Evolutionary conservation across 164 flowering plant species (phyloP).

Genomic region (Vitis cinerea): DNA sequence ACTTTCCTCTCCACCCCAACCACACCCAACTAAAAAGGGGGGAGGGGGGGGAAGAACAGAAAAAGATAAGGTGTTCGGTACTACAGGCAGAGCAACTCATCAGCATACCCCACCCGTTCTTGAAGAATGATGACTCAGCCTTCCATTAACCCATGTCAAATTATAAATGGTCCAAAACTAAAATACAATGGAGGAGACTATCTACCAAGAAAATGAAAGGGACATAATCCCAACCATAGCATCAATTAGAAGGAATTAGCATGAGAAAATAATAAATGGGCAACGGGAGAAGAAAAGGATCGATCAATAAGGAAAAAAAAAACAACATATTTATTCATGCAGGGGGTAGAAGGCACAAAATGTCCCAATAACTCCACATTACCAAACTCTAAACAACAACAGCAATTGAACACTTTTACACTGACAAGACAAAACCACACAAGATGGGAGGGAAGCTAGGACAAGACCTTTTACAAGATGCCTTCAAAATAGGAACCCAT

Average conservation of each 20-base stretch:
- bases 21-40: too few relatives aligned
- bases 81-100: too few relatives aligned
- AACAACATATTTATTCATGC: conserved; percentile 11
- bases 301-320: not conserved
- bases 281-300: not conserved
- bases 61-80: too few relatives aligned
- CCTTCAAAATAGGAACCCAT: conserved; percentile 6
- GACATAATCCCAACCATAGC: not conserved
- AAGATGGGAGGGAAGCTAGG: conserved; percentile 6
- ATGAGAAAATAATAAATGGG: too few relatives aligned
- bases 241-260: not conserved
- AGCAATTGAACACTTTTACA: conserved; percentile 6
- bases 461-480: conserved; percentile 5
- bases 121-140: too few relatives aligned
- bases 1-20: too few relatives aligned
- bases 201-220: too few relatives aligned
- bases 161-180: too few relatives aligned
- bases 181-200: too few relatives aligned
- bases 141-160: too few relatives aligned
- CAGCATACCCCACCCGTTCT: too few relatives aligned
- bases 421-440: conserved; percentile 9
- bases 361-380: conserved; percentile 17
- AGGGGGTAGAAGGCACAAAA: conserved; percentile 1
- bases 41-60: too few relatives aligned
- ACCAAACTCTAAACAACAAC: conserved; percentile 5